Percentiles rank a stretch among this genome's conserved stretches.
Evolutionary conservation across 2,329 filamentous ascomycete genomes (phyloP).

Genomic region (Huntiella savannae): DNA sequence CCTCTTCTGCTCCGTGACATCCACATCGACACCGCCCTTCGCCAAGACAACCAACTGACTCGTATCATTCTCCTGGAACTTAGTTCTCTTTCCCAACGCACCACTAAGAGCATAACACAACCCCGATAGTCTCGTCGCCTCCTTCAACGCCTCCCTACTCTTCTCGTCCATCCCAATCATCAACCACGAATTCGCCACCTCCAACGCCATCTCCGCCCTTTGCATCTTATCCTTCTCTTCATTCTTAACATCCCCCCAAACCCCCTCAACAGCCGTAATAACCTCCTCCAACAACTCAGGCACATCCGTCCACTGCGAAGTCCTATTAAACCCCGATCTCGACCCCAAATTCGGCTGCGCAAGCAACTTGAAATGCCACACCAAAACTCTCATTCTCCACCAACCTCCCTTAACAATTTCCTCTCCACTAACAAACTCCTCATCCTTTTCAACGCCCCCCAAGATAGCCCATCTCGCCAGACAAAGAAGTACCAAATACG

Average conservation of each 20-base stretch:
- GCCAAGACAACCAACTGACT: constrained; percentile 87
- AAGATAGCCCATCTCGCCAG: constrained; percentile 31
- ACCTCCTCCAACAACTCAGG: constrained; percentile 34
- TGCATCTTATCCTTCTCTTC: constrained; percentile 24
- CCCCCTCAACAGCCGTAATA: constrained; percentile 22
- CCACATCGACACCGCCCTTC: constrained; percentile 35
- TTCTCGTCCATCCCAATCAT: constrained; percentile 65
- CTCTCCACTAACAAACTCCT: constrained; percentile 18
- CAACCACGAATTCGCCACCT: constrained; percentile 66
- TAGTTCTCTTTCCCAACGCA: constrained; percentile 67
- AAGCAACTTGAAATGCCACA: constrained; percentile 45
- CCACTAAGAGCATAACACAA: constrained; percentile 75
- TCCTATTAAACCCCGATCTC: constrained; percentile 35
- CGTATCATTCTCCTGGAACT: constrained; percentile 57
- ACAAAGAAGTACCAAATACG: constrained; percentile 65
- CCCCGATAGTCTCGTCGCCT: constrained; percentile 45
- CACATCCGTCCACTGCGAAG: constrained; percentile 39
- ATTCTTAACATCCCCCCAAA: constrained; percentile 21
- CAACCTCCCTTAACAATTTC: constrained; percentile 26
- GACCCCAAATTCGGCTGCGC: constrained; percentile 35
- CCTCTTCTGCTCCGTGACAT: constrained; percentile 16
- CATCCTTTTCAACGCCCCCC: constrained; percentile 22
- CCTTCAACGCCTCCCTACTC: constrained; percentile 50
- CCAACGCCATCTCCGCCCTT: constrained; percentile 56
- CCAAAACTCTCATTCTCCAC: constrained; percentile 51